Evolutionary conservation across 805 yeast genomes (phyloP), one percentile per base, ranked within the genome.

Genomic region (Metschnikowia colocasiae): DNA sequence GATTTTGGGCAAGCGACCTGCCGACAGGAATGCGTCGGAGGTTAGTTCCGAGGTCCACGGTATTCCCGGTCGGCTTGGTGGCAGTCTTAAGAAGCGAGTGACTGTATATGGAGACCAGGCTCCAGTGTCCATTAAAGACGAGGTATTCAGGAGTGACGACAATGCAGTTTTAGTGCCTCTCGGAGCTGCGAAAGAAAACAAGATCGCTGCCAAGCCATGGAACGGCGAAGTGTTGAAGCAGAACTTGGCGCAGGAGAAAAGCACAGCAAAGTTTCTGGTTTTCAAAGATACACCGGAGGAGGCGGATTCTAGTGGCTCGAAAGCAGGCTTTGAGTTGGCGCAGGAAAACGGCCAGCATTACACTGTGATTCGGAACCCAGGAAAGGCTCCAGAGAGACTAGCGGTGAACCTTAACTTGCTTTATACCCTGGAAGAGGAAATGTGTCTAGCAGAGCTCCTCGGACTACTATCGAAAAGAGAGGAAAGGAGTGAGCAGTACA

Each of bases 151-250:
- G 13, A 45, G 33, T 10, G 40, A 50, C 23, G 22, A 75, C 73
- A 39, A 64, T 68, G 27, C 59, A 82, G 20, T 87, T 81, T 25
- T 47, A 8, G 37, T 26, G 6, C 55, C 82, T 0, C 62, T 79
- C 1, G 68, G 67, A 8, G 62, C 87, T 44, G 71, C 73, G 39
- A 87, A 87, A 60, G 96, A 88, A 60, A 88, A 88, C 59, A 65
- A 61, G 6, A 35, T 78, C 18, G 66, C 69, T 1, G 73, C 89
- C 0, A 69, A 67, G 7, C 76, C 83, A 0, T 82, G 92, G 86
- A 69, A 67, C 12, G 90, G 92, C 0, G 84, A 85, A 55, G 69
- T 66, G 2, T 43, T 83, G n/a, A 60, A 65, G 19, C 85, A 81
- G 55, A 60, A 65, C n/a, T 33, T 32, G n/a, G 42, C 27, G 7